Percentiles rank a stretch among this genome's conserved stretches.
These are phyloP conservation scores for Heterobasidion parviporum DNA, from an alignment of 1,284 basidiomycete species.

Conservation along the genomic window DNA sequence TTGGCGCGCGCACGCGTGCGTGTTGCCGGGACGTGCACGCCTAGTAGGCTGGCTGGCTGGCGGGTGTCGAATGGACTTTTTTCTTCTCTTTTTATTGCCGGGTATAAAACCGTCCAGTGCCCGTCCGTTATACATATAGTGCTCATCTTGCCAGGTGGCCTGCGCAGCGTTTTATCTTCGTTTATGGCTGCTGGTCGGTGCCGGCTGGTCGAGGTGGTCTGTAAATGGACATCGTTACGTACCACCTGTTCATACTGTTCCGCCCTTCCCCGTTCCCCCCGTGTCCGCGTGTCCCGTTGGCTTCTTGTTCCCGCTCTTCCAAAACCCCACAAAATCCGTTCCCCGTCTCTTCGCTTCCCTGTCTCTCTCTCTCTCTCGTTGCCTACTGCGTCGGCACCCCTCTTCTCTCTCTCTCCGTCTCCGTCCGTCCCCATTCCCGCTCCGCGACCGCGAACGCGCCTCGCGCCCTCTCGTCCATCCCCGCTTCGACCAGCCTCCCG, in stretches of 20 bases:
- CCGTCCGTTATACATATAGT: slow-evolving; percentile 11
- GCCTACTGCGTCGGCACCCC: slow-evolving; percentile 5
- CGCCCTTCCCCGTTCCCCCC: slow-evolving; percentile 4
- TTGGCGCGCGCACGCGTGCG: neutral
- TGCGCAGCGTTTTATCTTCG: slow-evolving; percentile 2
- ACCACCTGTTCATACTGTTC: neutral
- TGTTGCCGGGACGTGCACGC: too few species aligned
- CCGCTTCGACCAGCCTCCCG: neutral
- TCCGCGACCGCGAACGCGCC: neutral
- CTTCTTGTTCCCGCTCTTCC: slow-evolving; percentile 5
- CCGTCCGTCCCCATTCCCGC: neutral
- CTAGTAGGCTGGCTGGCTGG: too few species aligned
- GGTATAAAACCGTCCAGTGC: slow-evolving; percentile 12
- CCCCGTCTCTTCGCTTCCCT: neutral
- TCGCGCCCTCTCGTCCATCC: slow-evolving; percentile 1
- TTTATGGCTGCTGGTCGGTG: slow-evolving; percentile 5
- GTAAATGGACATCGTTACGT: slow-evolving; percentile 1
- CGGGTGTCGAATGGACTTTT: neutral
- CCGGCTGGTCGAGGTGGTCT: neutral
- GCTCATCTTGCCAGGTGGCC: slow-evolving; percentile 8
- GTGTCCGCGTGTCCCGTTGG: slow-evolving; percentile 3
- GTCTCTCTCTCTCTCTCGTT: slow-evolving; percentile 1
- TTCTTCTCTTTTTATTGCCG: slow-evolving; percentile 10
- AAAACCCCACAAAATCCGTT: slow-evolving; percentile 8
- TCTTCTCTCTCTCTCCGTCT: neutral